These are phyloP conservation scores for Calonectria hongkongensis DNA, from an alignment of 2,329 filamentous ascomycete species.

Conservation along the genomic window DNA sequence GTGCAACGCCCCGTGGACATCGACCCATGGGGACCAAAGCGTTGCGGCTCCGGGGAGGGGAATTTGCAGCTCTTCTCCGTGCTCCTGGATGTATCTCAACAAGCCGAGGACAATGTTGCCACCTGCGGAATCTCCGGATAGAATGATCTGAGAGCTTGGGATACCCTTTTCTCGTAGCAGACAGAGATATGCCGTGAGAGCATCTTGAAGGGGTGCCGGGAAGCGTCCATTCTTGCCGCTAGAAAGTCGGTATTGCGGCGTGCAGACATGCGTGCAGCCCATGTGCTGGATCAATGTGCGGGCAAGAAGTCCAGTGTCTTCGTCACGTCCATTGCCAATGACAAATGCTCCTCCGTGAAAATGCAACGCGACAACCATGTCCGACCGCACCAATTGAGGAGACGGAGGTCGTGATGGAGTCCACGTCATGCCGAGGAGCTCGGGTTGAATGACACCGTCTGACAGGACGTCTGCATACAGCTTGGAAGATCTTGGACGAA, in stretches of 20 bases:
- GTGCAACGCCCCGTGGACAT: constrained; percentile 44
- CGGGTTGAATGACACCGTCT: constrained; percentile 36
- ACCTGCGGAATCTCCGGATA: constrained; percentile 48
- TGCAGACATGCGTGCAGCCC: constrained; percentile 50
- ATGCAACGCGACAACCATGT: constrained; percentile 41
- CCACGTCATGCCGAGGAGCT: constrained; percentile 47
- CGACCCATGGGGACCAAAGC: constrained; percentile 50
- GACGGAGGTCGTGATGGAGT: constrained; percentile 46
- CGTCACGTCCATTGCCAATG: constrained; percentile 48
- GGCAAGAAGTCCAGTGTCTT: constrained; percentile 47
- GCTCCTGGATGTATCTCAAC: constrained; percentile 46
- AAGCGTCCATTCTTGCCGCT: constrained; percentile 46
- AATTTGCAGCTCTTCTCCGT: constrained; percentile 41
- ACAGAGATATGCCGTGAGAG: constrained; percentile 44
- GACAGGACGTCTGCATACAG: constrained; percentile 42
- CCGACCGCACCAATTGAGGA: constrained; percentile 32
- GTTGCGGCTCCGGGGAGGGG: constrained; percentile 43
- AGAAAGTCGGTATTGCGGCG: constrained; percentile 48
- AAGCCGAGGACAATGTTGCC: constrained; percentile 45
- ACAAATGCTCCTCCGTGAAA: constrained; percentile 49
- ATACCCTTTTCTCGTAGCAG: constrained; percentile 40
- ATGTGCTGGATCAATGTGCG: constrained; percentile 40
- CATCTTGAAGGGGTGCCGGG: constrained; percentile 48
- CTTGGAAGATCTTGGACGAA: constrained; percentile 42
- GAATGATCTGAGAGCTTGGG: constrained; percentile 43